Evolutionary conservation across 2,329 filamentous ascomycete genomes (phyloP).

Genomic region (Sordariomycetes sp.): DNA sequence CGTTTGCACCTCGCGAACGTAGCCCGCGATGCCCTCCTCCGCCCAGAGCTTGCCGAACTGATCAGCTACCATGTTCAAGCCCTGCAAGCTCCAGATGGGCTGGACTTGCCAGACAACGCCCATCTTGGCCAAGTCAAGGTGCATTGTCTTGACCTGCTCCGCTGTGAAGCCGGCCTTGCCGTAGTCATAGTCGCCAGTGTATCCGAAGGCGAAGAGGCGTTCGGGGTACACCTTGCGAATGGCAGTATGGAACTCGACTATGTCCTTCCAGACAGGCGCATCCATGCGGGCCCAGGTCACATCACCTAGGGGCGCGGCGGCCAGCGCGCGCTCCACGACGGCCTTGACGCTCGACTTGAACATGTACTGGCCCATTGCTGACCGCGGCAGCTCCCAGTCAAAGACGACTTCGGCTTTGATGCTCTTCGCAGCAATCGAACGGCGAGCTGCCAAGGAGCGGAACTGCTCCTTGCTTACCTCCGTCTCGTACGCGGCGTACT

Average conservation of each 20-base stretch:
- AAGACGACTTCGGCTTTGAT: conserved; percentile 16
- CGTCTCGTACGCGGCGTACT: conserved; percentile 15
- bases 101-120: conserved; percentile 30
- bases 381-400: conserved; percentile 25
- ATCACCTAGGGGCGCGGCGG: conserved; percentile 23
- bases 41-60: conserved; percentile 22
- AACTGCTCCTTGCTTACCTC: conserved; percentile 5
- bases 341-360: conserved; percentile 19
- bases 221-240: conserved; percentile 23
- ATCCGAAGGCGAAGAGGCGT: conserved; percentile 27
- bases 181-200: conserved; percentile 25
- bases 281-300: conserved; percentile 26
- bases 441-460: conserved; percentile 6
- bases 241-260: conserved; percentile 23
- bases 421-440: conserved; percentile 11
- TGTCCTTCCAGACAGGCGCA: conserved; percentile 21
- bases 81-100: conserved; percentile 26
- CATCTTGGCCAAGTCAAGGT: conserved; percentile 22
- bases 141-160: conserved; percentile 19
- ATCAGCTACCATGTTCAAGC: conserved; percentile 21
- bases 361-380: conserved; percentile 23
- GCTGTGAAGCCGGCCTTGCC: conserved; percentile 20
- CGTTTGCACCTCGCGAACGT: conserved; percentile 12
- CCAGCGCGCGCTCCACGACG: conserved; percentile 20
- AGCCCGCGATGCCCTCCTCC: conserved; percentile 24